Evolutionary conservation across 2,329 filamentous ascomycete genomes (phyloP).

Genomic region (Phialophora macrospora): DNA sequence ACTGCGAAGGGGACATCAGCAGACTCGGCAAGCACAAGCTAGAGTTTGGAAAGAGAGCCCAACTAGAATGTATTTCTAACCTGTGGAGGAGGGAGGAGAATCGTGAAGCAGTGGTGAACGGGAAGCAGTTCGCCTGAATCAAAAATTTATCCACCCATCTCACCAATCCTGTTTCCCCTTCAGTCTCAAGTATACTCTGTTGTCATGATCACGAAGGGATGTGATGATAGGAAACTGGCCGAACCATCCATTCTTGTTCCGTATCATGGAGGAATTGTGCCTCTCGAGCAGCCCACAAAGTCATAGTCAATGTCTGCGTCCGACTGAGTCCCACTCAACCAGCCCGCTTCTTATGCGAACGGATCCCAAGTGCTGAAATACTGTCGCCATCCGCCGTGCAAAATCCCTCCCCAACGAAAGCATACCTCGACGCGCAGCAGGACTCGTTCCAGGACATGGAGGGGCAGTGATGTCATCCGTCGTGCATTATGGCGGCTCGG

Average conservation of each 20-base stretch:
- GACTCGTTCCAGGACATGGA: neutral
- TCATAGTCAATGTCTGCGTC: neutral
- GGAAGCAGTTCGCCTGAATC: neutral
- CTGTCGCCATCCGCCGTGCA: neutral
- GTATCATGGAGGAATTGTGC: neutral
- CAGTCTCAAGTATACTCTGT: neutral
- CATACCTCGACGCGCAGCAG: neutral
- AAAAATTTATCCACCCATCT: neutral
- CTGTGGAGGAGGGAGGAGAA: neutral
- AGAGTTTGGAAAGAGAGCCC: neutral
- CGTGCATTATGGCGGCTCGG: constrained; percentile 4
- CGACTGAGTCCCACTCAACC: neutral
- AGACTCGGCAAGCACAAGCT: constrained; percentile 1
- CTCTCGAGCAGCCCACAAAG: neutral
- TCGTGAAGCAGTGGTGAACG: neutral
- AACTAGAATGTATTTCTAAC: neutral
- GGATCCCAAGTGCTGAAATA: neutral
- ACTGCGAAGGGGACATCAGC: constrained; percentile 41
- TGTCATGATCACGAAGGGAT: neutral
- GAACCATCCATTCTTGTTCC: neutral
- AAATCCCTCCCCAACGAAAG: neutral
- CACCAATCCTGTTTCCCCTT: neutral
- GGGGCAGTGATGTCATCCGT: no score
- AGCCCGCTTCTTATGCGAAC: neutral
- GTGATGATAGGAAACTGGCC: neutral